Base-by-base conservation (phyloP, 1,284 basidiomycete genomes). In the Neolentinus lepideus region DNA sequence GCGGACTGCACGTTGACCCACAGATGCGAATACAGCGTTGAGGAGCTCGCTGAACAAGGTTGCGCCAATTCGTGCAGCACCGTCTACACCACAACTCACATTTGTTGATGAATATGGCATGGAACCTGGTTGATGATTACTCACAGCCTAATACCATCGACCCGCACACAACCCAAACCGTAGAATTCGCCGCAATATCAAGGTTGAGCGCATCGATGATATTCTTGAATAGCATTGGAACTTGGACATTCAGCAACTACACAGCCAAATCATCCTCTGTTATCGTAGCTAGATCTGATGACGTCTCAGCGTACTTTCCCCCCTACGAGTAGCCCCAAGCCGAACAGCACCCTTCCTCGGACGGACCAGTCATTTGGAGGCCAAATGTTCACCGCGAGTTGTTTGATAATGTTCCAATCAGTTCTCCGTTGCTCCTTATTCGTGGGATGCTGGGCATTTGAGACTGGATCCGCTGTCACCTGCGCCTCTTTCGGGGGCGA, bases 1-100 rank as follows among this genome's bases (percentile, higher is more conserved):
- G 50, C 96, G 88, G 57, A 99, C 92, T 0, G 96, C 95, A 26
- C 85, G 83, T 67, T 99, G 97, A 1, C 96, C 92, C 55, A 99
- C 95, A 54, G 91, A 93, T 55, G 96, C 96, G 62, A 99, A 99
- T 8, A 98, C 86, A 0, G 97, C 96, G 64, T 99, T 99, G 27
- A 98, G 76, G 0, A 98, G 76, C 71, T 99, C 96, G 4, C 88
- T 86, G 62, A 94, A 98, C 4, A 95, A 77, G 0, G 92, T 91
- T 2, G 97, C 87, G 29, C 92, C 89, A 38, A 99, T 83, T 38
- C 97, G 81, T 0, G 96, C 94, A 1, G 88, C 82, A 2, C 94
- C 97, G 65, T 98, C 94, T 98, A 66, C 35, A 38, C n/a, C 12
- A 35, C 6, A 16, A 35, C 38, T 12, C 2, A 57, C 9, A 51